Conservation (phyloP, 140 eudicot species). For the Cichorium intybus region DNA sequence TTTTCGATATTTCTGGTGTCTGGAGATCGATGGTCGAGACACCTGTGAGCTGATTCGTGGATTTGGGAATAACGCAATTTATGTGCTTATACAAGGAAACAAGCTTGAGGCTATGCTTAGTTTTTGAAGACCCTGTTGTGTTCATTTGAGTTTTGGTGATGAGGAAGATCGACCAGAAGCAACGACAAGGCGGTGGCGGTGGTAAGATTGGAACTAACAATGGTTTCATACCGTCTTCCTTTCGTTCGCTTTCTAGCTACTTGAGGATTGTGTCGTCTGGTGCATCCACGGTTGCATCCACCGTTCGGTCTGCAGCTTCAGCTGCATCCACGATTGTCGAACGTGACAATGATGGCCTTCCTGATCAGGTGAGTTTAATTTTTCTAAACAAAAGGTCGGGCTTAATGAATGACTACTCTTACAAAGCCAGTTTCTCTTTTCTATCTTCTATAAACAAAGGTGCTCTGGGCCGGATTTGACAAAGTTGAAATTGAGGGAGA, state of each 20-base stretch:
- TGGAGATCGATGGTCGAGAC: conserved; percentile 30
- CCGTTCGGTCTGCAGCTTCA: conserved; percentile 85
- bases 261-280: conserved; percentile 79
- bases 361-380: conserved; percentile 60
- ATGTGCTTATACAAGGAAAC: conserved; percentile 6
- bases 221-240: conserved; percentile 64
- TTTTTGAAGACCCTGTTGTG: conserved; percentile 10
- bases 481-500: conserved; percentile 61
- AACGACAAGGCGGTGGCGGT: conserved; percentile 21
- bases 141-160: conserved; percentile 37
- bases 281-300: conserved; percentile 78
- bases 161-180: conserved; percentile 71
- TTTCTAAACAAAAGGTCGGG: background rate
- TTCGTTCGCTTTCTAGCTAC: conserved; percentile 68
- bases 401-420: background rate
- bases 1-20: conserved; percentile 24
- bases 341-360: conserved; percentile 45
- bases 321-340: conserved; percentile 86
- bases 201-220: conserved; percentile 30
- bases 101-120: conserved; percentile 37
- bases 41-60: conserved; percentile 25
- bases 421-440: no score
- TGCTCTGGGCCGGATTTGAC: conserved; percentile 93
- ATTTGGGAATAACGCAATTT: conserved; percentile 6
- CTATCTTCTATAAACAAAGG: conserved; percentile 35